phyloP scores from a whole-genome alignment of 2,329 filamentous ascomycete genomes.

The Arthroderma sp. region DNA sequence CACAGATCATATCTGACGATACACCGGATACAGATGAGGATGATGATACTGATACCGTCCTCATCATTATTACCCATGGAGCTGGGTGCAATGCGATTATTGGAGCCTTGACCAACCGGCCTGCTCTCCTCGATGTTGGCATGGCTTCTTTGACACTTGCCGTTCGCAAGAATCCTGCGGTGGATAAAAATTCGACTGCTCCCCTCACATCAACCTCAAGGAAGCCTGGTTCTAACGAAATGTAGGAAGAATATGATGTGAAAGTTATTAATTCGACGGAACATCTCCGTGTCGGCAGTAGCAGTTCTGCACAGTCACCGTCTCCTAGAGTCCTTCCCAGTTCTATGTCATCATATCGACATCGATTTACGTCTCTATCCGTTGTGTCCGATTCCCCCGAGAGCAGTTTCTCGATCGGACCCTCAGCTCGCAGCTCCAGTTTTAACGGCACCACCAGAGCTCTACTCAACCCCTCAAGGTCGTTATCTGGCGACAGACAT shows the following conservation, averaged over 20 bases:
- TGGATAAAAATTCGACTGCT: background rate
- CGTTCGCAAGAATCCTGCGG: slow-evolving; percentile 37
- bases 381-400: slow-evolving; percentile 17
- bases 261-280: slow-evolving; percentile 49
- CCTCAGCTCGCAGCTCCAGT: slow-evolving; percentile 3
- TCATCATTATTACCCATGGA: slow-evolving; percentile 85
- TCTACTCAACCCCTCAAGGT: slow-evolving; percentile 12
- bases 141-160: slow-evolving; percentile 90
- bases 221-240: slow-evolving; percentile 16
- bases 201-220: slow-evolving; percentile 3
- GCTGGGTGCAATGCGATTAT: slow-evolving; percentile 94
- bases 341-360: slow-evolving; percentile 23
- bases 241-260: slow-evolving; percentile 43
- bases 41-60: slow-evolving; percentile 59
- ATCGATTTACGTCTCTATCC: slow-evolving; percentile 22
- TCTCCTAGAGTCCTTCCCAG: slow-evolving; percentile 16
- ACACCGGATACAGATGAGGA: slow-evolving; percentile 39
- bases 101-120: slow-evolving; percentile 79
- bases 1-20: slow-evolving; percentile 25
- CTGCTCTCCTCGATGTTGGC: slow-evolving; percentile 77
- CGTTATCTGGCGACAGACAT: slow-evolving; percentile 11
- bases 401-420: slow-evolving; percentile 19
- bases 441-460: slow-evolving; percentile 8
- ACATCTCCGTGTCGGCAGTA: slow-evolving; percentile 42
- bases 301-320: slow-evolving; percentile 21